phyloP scores from a whole-genome alignment of 108 stramenopile genomes.

The Nitzschia sp. region DNA sequence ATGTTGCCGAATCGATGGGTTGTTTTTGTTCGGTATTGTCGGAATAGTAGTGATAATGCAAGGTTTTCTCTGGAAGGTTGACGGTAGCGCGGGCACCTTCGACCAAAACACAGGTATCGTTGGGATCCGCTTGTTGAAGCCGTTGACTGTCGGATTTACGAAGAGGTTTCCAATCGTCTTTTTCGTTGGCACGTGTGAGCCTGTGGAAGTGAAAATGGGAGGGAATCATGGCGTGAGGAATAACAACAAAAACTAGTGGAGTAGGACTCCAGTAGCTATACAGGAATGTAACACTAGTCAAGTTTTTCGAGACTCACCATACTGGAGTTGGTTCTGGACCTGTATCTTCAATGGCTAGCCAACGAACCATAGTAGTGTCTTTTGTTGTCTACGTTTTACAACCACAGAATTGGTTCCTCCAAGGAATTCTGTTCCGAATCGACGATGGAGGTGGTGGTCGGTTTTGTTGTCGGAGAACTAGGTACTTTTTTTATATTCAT shows the following conservation, averaged over 20 bases:
- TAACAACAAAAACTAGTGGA: too few relatives aligned
- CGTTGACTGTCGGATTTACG: slow-evolving; percentile 73
- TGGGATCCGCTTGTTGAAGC: slow-evolving; percentile 43
- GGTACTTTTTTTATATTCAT: too few relatives aligned
- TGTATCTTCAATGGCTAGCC: slow-evolving; percentile 27
- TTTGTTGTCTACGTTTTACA: not conserved
- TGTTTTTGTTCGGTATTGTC: slow-evolving; percentile 15
- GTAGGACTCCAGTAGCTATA: too few relatives aligned
- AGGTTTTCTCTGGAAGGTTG: slow-evolving; percentile 45
- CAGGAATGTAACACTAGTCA: too few relatives aligned
- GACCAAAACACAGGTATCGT: slow-evolving; percentile 45
- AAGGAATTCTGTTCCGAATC: too few relatives aligned
- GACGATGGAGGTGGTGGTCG: too few relatives aligned
- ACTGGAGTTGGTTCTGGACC: slow-evolving; percentile 15
- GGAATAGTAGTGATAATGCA: slow-evolving; percentile 58
- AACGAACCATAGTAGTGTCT: slow-evolving; percentile 16
- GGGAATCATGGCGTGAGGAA: too few relatives aligned
- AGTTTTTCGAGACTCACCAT: slow-evolving; percentile 13
- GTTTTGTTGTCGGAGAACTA: too few relatives aligned
- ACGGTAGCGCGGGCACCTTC: slow-evolving; percentile 70
- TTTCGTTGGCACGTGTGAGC: slow-evolving; percentile 13
- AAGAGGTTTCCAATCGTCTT: slow-evolving; percentile 73
- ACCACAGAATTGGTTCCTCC: too few relatives aligned
- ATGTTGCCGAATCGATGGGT: slow-evolving; percentile 61
- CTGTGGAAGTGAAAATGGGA: slow-evolving; percentile 10